Evolutionary conservation across 139 green algal genomes (phyloP).

Genomic region (Chlorella vulgaris): DNA sequence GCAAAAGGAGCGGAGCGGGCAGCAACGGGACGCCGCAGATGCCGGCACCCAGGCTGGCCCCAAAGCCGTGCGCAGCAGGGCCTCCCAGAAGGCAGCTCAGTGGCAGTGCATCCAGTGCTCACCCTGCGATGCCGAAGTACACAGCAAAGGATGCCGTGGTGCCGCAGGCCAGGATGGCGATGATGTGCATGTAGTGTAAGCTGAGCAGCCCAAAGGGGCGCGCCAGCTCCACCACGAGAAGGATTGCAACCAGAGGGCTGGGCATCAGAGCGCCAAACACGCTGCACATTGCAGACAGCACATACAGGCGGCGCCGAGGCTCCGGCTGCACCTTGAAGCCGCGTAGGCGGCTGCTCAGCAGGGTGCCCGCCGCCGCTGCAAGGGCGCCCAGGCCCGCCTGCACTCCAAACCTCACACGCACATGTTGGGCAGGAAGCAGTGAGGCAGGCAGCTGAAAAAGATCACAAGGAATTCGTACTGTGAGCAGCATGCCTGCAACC

Average conservation of each 20-base stretch:
- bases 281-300: constrained; percentile 7
- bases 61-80: too few species aligned
- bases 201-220: neutral
- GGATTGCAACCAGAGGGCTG: neutral
- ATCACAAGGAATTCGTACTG: too few species aligned
- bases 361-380: neutral
- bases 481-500: too few species aligned
- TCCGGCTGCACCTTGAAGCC: neutral
- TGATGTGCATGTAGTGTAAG: neutral
- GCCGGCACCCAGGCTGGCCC: too few species aligned
- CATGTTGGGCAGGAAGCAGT: too few species aligned
- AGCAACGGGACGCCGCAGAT: too few species aligned
- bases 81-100: too few species aligned
- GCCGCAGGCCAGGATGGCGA: neutral
- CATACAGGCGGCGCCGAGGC: neutral
- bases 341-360: constrained; percentile 3
- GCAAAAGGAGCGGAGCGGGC: too few species aligned
- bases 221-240: constrained; percentile 14
- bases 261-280: neutral
- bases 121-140: constrained; percentile 7
- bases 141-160: constrained; percentile 3
- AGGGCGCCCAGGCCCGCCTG: constrained; percentile 5
- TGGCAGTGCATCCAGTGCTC: too few species aligned
- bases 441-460: too few species aligned
- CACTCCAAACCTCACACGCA: too few species aligned